Evolutionary conservation across 164 flowering plant genomes (phyloP).

Genomic region (Taxillus chinensis): DNA sequence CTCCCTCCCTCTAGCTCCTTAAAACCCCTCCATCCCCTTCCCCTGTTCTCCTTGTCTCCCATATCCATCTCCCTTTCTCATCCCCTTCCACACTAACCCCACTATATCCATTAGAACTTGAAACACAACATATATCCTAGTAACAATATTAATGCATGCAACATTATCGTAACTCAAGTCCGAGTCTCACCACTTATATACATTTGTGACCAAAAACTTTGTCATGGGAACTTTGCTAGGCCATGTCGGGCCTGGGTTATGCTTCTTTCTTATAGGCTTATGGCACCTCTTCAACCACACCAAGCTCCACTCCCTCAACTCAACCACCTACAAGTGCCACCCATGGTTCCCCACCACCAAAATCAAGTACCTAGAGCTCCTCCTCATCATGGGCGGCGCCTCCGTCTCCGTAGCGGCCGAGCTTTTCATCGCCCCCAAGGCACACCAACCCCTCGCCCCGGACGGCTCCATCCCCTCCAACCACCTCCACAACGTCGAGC

Average conservation of each 20-base stretch:
- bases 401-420: conserved; percentile 44
- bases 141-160: too few relatives aligned
- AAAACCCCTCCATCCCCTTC: too few relatives aligned
- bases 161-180: too few relatives aligned
- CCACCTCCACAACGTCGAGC: conserved; percentile 67
- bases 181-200: too few relatives aligned
- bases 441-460: conserved; percentile 49
- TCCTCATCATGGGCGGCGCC: conserved; percentile 30
- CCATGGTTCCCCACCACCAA: conserved; percentile 53
- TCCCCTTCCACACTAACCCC: too few relatives aligned
- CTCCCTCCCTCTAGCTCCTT: too few relatives aligned
- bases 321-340: conserved; percentile 24
- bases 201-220: not conserved
- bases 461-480: conserved; percentile 62
- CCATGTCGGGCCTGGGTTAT: conserved; percentile 58
- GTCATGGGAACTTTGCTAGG: conserved; percentile 51
- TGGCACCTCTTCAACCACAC: conserved; percentile 63
- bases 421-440: conserved; percentile 44
- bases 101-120: too few relatives aligned
- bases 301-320: conserved; percentile 31
- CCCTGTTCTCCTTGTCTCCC: too few relatives aligned
- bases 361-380: conserved; percentile 38
- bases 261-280: conserved; percentile 42
- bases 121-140: too few relatives aligned
- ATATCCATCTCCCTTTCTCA: too few relatives aligned